Percentiles rank a stretch among this genome's conserved stretches.
These are phyloP conservation scores for Sicyos baderoa DNA, from an alignment of 306 rosid genomes.

Conservation along the genomic window DNA sequence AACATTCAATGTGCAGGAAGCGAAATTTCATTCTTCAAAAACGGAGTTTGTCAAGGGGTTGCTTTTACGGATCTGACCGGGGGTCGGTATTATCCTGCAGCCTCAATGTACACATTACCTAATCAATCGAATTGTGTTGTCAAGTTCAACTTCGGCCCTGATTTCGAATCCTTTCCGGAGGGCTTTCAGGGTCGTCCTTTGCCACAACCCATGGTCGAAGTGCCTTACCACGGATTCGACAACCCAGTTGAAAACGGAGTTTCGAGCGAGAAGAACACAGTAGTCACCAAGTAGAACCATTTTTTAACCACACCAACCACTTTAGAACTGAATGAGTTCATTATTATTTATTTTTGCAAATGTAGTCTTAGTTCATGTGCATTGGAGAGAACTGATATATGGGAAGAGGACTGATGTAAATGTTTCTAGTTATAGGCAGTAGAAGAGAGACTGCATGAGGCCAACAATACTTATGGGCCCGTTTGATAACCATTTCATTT, in stretches of 20 bases:
- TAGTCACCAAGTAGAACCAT: constrained; percentile 9
- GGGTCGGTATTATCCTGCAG: constrained; percentile 89
- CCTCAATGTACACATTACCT: constrained; percentile 91
- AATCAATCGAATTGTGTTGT: constrained; percentile 81
- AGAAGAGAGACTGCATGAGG: constrained; percentile 10
- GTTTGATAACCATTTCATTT: too few species aligned
- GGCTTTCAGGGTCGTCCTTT: constrained; percentile 52
- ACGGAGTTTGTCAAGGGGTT: constrained; percentile 80
- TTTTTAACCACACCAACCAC: background rate
- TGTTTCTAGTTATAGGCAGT: background rate
- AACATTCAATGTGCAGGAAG: constrained; percentile 55
- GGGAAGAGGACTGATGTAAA: background rate
- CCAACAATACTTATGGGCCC: too few species aligned
- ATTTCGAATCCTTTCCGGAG: constrained; percentile 61
- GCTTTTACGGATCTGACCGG: constrained; percentile 85
- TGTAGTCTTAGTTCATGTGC: background rate
- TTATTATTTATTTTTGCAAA: too few species aligned
- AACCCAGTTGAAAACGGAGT: constrained; percentile 56
- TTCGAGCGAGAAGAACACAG: constrained; percentile 49
- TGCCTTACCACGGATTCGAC: constrained; percentile 74
- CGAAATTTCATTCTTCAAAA: constrained; percentile 80
- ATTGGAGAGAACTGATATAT: background rate
- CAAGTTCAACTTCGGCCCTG: constrained; percentile 91
- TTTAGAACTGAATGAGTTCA: too few species aligned
- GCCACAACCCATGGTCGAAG: constrained; percentile 80